Evolutionary conservation across 768 basidiomycete genomes (phyloP).

Genomic region (Lactifluus echinatus): DNA sequence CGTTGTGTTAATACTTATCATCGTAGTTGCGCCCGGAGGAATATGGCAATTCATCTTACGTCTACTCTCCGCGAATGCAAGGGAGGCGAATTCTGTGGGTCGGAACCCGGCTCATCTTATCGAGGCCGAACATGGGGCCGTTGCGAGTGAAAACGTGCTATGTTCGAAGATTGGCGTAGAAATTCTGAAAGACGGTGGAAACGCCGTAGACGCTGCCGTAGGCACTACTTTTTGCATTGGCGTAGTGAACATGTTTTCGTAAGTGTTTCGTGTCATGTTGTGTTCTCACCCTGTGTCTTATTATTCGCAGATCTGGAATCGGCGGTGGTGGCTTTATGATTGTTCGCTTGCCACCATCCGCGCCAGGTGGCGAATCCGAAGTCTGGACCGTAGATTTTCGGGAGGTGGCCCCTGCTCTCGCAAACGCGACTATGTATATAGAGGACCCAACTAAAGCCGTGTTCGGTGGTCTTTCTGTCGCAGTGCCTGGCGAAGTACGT

Average conservation of each 20-base stretch:
- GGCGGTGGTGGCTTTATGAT: constrained; percentile 89
- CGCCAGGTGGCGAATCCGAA: constrained; percentile 38
- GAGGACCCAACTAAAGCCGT: constrained; percentile 42
- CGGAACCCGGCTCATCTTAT: constrained; percentile 48
- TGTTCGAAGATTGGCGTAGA: constrained; percentile 84
- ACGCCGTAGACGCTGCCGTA: constrained; percentile 84
- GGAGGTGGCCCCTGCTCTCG: constrained; percentile 69
- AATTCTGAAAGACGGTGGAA: constrained; percentile 73
- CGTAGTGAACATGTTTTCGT: constrained; percentile 89
- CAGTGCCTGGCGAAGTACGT: constrained; percentile 83
- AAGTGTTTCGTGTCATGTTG: constrained; percentile 25
- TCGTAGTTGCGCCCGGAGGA: neutral
- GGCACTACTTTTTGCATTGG: constrained; percentile 71
- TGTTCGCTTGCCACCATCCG: constrained; percentile 58
- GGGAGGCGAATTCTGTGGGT: neutral
- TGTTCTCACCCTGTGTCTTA: constrained; percentile 11
- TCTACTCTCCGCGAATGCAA: constrained; percentile 5
- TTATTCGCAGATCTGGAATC: constrained; percentile 48
- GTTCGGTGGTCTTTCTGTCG: constrained; percentile 81
- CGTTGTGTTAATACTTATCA: neutral
- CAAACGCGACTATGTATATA: constrained; percentile 72
- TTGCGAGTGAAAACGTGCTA: constrained; percentile 78
- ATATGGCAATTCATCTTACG: neutral
- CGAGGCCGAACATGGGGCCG: constrained; percentile 68
- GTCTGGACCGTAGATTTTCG: constrained; percentile 80